Conservation (phyloP, 345 rosid species). For the Eucalyptus cloeziana region DNA sequence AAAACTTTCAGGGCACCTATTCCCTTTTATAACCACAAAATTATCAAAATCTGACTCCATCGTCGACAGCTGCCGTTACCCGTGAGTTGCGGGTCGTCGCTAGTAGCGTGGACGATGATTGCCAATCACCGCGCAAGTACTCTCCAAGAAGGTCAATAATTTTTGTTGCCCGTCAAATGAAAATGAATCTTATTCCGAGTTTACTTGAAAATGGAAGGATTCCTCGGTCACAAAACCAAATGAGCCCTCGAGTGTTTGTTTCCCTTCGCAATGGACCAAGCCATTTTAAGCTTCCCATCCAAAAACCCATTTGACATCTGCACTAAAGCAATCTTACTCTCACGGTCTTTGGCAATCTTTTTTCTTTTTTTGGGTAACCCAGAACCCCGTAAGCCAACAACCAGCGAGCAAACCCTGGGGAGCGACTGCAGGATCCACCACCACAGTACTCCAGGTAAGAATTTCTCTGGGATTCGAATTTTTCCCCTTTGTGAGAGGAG, state of each 20-base stretch:
- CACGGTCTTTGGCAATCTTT: fast-evolving
- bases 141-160: background rate
- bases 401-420: too few relatives aligned
- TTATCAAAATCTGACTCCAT: background rate
- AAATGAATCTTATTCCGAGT: background rate
- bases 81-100: background rate
- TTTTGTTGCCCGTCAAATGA: background rate
- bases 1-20: fast-evolving
- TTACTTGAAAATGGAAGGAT: background rate
- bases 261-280: background rate
- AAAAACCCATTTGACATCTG: background rate
- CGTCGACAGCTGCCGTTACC: background rate
- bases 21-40: background rate
- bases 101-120: background rate
- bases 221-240: background rate
- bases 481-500: too few relatives aligned
- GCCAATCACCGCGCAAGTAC: background rate
- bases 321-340: background rate
- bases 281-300: background rate
- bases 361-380: too few relatives aligned
- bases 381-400: too few relatives aligned
- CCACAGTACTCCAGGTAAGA: too few relatives aligned
- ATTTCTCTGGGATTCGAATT: too few relatives aligned
- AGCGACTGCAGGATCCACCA: too few relatives aligned
- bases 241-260: background rate